These are phyloP conservation scores for Athelia psychrophila DNA, from an alignment of 1,284 basidiomycete genomes.

Conservation along the genomic window DNA sequence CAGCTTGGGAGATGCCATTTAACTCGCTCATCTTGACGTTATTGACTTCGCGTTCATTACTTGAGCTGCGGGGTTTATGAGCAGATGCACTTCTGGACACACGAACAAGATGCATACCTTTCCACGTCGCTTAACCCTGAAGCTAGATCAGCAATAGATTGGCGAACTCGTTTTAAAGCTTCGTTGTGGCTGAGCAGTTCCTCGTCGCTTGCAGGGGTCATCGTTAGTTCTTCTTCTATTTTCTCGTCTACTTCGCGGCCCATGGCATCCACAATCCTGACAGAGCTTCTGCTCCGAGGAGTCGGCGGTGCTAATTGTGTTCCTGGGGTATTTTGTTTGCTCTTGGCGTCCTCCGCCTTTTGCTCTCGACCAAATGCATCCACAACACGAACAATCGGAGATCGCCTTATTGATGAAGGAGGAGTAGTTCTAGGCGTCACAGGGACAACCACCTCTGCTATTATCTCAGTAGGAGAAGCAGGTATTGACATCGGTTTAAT, in stretches of 20 bases:
- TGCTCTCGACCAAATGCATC: slow-evolving; percentile 54
- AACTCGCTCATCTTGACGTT: slow-evolving; percentile 47
- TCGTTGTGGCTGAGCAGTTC: slow-evolving; percentile 44
- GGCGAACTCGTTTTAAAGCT: slow-evolving; percentile 52
- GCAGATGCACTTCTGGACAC: slow-evolving; percentile 11
- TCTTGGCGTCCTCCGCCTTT: slow-evolving; percentile 7
- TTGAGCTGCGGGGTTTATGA: slow-evolving; percentile 24
- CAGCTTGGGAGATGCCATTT: slow-evolving; percentile 48
- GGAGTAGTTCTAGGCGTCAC: slow-evolving; percentile 19
- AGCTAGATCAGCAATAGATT: slow-evolving; percentile 52
- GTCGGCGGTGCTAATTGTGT: slow-evolving; percentile 24
- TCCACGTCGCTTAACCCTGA: slow-evolving; percentile 54
- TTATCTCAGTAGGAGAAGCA: background rate
- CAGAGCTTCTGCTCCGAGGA: slow-evolving; percentile 36
- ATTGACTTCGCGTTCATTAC: slow-evolving; percentile 32
- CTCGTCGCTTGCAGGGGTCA: slow-evolving; percentile 21
- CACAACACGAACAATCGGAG: slow-evolving; percentile 52
- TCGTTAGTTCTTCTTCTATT: slow-evolving; percentile 26
- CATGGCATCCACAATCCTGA: slow-evolving; percentile 68
- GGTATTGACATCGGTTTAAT: background rate
- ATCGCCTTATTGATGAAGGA: slow-evolving; percentile 37
- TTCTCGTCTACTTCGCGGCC: slow-evolving; percentile 52
- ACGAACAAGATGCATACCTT: slow-evolving; percentile 33
- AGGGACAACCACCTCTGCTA: slow-evolving; percentile 15
- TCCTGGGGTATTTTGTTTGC: too few species aligned